phyloP scores from a whole-genome alignment of 768 basidiomycete species.

The Tylopilus plumbeoviolaceoides region DNA sequence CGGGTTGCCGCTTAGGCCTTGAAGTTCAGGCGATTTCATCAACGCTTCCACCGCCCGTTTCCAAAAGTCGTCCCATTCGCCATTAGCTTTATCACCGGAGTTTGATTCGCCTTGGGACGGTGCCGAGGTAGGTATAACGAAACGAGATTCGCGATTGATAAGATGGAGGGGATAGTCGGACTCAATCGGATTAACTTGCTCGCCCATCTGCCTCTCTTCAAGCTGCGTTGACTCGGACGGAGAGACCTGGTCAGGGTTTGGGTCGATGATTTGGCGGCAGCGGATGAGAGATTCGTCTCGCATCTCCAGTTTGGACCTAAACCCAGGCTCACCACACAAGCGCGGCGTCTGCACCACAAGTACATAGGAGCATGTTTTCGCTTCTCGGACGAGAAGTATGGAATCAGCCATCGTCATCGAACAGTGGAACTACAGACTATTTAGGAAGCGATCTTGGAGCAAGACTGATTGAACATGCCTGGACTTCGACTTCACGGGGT shows the following conservation, averaged over 20 bases:
- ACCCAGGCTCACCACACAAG: conserved; percentile 89
- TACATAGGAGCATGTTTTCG: conserved; percentile 91
- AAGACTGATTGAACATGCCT: conserved; percentile 50
- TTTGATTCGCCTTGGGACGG: conserved; percentile 16
- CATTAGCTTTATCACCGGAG: conserved; percentile 14
- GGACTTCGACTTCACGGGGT: conserved; percentile 89
- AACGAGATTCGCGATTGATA: conserved; percentile 44
- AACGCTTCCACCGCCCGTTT: conserved; percentile 28
- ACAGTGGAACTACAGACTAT: conserved; percentile 74
- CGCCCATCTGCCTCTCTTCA: conserved; percentile 25
- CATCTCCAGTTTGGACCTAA: conserved; percentile 69
- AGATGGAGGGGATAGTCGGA: conserved; percentile 54
- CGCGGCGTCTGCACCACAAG: conserved; percentile 93
- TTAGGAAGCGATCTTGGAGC: conserved; percentile 3
- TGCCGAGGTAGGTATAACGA: conserved; percentile 36
- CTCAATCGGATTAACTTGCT: conserved; percentile 39
- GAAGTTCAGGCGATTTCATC: conserved; percentile 30
- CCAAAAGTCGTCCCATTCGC: conserved; percentile 21
- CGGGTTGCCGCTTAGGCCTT: conserved; percentile 25
- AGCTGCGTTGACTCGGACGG: conserved; percentile 29
- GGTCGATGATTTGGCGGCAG: conserved; percentile 69
- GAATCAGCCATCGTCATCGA: conserved; percentile 91
- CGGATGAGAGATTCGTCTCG: conserved; percentile 67
- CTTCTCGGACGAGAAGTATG: conserved; percentile 88
- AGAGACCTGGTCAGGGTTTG: conserved; percentile 11